Evolutionary conservation across 345 rosid genomes (phyloP).

Genomic region (Lepidium didymum): DNA sequence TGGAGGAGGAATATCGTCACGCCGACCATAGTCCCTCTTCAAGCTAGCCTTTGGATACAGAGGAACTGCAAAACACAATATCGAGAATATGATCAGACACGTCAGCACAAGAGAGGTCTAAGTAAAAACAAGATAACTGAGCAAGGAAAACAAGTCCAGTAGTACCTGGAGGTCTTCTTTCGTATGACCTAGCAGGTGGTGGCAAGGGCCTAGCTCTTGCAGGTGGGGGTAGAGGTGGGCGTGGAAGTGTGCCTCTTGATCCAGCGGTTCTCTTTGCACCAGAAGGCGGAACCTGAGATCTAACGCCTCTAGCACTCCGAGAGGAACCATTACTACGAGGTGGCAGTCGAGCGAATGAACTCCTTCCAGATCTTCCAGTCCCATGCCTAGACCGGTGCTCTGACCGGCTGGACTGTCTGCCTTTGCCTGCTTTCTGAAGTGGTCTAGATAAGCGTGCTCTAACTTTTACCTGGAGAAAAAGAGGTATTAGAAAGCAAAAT

Average conservation of each 20-base stretch:
- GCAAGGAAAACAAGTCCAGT: background rate
- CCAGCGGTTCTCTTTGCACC: conserved; percentile 50
- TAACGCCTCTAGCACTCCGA: conserved; percentile 40
- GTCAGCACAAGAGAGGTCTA: background rate
- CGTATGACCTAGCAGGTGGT: conserved; percentile 71
- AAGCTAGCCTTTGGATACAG: conserved; percentile 65
- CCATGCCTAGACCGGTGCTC: conserved; percentile 60
- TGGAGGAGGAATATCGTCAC: conserved; percentile 77
- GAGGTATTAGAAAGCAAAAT: background rate
- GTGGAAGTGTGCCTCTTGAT: conserved; percentile 68
- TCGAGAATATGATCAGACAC: background rate
- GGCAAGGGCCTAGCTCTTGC: conserved; percentile 64
- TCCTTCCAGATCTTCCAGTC: conserved; percentile 51
- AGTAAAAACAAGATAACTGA: background rate
- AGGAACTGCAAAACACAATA: conserved; percentile 44
- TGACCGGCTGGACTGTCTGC: conserved; percentile 49
- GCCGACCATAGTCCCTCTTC: conserved; percentile 76
- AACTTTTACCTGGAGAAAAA: conserved; percentile 64
- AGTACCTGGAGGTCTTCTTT: conserved; percentile 80
- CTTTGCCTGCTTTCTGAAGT: conserved; percentile 66
- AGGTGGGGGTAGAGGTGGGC: conserved; percentile 59
- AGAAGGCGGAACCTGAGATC: conserved; percentile 47
- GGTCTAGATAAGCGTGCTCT: conserved; percentile 96
- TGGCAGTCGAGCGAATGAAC: conserved; percentile 59
- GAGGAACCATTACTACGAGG: conserved; percentile 42